Evolutionary conservation across 2,329 filamentous ascomycete genomes (phyloP), one percentile per base, ranked within the genome.

Genomic region (Plenodomus tracheiphilus): DNA sequence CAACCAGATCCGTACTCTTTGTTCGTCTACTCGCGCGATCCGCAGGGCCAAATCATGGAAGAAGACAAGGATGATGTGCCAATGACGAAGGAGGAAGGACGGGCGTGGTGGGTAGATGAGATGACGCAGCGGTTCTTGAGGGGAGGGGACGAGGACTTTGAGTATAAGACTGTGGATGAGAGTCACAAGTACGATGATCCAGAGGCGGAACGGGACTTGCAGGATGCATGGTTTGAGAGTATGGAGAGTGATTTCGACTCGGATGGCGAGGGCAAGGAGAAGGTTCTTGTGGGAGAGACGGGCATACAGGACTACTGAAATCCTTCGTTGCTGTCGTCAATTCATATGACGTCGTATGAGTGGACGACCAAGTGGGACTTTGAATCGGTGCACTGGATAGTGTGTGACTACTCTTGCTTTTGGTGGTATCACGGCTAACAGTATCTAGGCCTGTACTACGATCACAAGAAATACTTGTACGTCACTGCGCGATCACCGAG

Each of bases 171-270:
- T 2, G 86, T 96, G 4, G 91, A 96, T 65, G 75, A 76, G 30
- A 85, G 88, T 62, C 85, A 91, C 22, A 85, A 85, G 17, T 86
- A 85, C 47, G 90, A 96, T 67, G 83, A 86, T 71, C 68, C 79
- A 65, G 77, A 83, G 75, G 79, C 82, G 56, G 79, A 80, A 54
- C 74, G 78, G n/a, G 85, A 87, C 43, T 76, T 77, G 13, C 81
- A 93, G 70, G 89, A 96, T 32, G 80, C 79, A 17, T 96, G 89
- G 77, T 92, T 95, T 65, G 89, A 91, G 18, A 84, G 85, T 5
- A 87, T 96, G 75, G 86, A 89, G 59, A 86, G 88, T 0, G 79
- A 79, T 40, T 90, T 86, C 81, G 76, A 81, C 22, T 75, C 77
- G 34, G 79, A 77, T 42, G 74, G 72, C 6, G 66, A 77, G 47